Evolutionary conservation across 257 asterid genomes (phyloP).

Genomic region (Capsicum chinense): DNA sequence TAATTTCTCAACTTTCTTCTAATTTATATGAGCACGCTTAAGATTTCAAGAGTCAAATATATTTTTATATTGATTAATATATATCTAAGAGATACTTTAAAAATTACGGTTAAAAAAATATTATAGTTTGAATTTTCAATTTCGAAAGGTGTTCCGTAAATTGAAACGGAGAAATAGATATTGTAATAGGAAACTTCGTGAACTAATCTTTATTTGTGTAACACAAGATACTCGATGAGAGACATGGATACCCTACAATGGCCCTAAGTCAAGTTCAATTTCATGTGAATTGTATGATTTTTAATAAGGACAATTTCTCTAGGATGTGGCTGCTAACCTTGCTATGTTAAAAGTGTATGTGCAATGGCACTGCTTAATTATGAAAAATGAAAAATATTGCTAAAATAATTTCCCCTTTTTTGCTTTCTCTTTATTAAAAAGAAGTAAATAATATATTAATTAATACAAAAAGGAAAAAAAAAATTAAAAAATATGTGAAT

Average conservation of each 20-base stretch:
- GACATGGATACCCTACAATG: conserved; percentile 30
- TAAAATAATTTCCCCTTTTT: neutral
- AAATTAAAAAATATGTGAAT: neutral
- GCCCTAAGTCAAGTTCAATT: conserved; percentile 26
- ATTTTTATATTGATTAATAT: no score
- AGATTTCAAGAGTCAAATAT: no score
- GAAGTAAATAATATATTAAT: neutral
- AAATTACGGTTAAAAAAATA: no score
- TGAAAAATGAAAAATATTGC: neutral
- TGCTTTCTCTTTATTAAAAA: neutral
- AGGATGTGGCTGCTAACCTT: neutral
- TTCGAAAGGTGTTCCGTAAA: no score
- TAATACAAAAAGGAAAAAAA: neutral
- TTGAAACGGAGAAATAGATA: neutral
- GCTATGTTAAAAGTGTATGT: neutral
- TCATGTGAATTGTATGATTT: neutral
- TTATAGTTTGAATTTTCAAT: no score
- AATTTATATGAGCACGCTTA: no score
- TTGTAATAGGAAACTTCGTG: neutral
- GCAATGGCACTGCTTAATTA: conserved; percentile 23
- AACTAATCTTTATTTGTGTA: neutral
- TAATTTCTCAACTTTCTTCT: neutral
- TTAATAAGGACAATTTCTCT: neutral
- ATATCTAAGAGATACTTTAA: no score
- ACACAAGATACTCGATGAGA: conserved; percentile 6